Evolutionary conservation across 495 filamentous ascomycete species (phyloP).

Genomic region (Penicillium simplicissimum): DNA sequence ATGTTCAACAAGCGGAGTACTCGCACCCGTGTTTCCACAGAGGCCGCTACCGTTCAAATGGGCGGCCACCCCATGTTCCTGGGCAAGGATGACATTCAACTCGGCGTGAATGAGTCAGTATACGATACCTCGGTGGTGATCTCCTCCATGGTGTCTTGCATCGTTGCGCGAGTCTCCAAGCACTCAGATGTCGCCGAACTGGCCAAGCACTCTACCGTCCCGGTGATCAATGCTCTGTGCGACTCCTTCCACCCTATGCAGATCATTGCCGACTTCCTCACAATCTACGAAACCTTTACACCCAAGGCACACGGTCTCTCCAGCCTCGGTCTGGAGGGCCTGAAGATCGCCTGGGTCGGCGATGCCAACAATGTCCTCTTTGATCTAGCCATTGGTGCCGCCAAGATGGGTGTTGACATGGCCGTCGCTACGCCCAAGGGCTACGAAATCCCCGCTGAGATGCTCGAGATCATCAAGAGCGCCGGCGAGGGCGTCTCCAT

Average conservation of each 20-base stretch:
- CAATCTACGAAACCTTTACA: constrained; percentile 75
- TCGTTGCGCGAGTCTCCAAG: constrained; percentile 83
- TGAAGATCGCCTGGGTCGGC: constrained; percentile 94
- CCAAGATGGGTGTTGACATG: constrained; percentile 84
- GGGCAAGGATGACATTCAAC: constrained; percentile 90
- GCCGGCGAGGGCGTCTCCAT: constrained; percentile 55
- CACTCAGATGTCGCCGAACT: constrained; percentile 80
- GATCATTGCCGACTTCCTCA: constrained; percentile 88
- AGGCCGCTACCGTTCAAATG: constrained; percentile 78
- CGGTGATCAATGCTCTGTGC: constrained; percentile 92
- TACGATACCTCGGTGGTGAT: constrained; percentile 87
- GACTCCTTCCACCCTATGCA: constrained; percentile 90
- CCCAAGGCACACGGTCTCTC: constrained; percentile 42
- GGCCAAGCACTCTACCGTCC: constrained; percentile 78
- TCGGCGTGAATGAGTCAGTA: constrained; percentile 93
- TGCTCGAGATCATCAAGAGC: constrained; percentile 66
- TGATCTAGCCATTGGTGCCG: constrained; percentile 81
- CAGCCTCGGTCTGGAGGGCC: constrained; percentile 70
- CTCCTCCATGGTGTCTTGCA: constrained; percentile 86
- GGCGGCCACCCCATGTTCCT: constrained; percentile 96
- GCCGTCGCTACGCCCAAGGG: constrained; percentile 81
- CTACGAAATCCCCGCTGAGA: constrained; percentile 72
- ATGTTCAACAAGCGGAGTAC: constrained; percentile 95
- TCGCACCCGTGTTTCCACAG: constrained; percentile 87
- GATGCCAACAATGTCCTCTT: constrained; percentile 97